Evolutionary conservation across 495 filamentous ascomycete genomes (phyloP), one percentile per base, ranked within the genome.

Genomic region (Acidomyces sp.): DNA sequence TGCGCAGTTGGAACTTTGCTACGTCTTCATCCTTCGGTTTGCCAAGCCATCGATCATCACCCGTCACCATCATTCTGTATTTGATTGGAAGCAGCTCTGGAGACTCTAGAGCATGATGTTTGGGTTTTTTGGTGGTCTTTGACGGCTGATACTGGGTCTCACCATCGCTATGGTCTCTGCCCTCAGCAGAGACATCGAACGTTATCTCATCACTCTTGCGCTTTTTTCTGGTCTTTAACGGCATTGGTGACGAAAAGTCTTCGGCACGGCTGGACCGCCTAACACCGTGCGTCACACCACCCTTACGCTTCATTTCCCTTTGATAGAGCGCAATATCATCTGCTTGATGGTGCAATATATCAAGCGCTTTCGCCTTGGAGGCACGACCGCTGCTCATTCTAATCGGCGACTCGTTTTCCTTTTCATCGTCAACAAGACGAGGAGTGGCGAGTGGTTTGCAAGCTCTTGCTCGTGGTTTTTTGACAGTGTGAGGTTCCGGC

Each of bases 241-340:
- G 31, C 1, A 41, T 18, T 17, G 48, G 37, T 1, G 48, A 51
- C 1, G 39, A 46, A 24, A 39, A 10, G 9, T 56, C 47, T 12
- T 55, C 55, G n/a, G 22, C 22, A 18, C 70, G 68, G 10, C 59
- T 68, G 22, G 66, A 66, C n/a, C 67, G 63, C 44, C 70, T 57
- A 7, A 77, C 74, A 20, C 85, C 86, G 37, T 85, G 81, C 52
- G 83, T 80, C 2, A 85, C 72, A 25, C 79, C 77, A n/a, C 85
- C 86, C 28, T 82, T 80, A 16, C 75, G 74, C 64, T 90, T 93
- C 65, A 67, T 85, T 59, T 99, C 90, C 53, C 93, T 95, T 56
- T 99, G 80, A 54, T 86, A 95, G 36, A 87, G 63, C 6, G 77
- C 78, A 48, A 95, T 82, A 58, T 95, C 90, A 0, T 75, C 70